A percentile compares a stretch with the other conserved stretches of the same genome.
These are phyloP conservation scores for Xylariales sp. DNA, from an alignment of 2,329 filamentous ascomycete species.

Conservation along the genomic window DNA sequence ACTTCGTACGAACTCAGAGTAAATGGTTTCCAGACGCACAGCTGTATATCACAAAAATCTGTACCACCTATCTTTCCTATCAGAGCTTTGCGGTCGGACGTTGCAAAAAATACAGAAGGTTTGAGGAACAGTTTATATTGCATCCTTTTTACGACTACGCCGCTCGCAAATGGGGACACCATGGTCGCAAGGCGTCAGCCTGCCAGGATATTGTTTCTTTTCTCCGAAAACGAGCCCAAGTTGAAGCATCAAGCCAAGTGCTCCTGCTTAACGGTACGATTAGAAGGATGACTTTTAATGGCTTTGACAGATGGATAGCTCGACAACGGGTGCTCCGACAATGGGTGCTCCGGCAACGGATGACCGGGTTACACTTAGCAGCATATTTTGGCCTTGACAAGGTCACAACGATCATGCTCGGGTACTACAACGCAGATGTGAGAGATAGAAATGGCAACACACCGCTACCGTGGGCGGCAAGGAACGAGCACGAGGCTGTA, in stretches of 20 bases:
- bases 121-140: conserved; percentile 1
- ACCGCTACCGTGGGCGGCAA: not conserved
- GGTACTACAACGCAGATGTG: not conserved
- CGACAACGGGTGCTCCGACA: not conserved
- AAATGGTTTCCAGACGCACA: conserved; percentile 51
- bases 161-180: conserved; percentile 22
- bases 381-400: conserved; percentile 14
- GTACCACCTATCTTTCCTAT: conserved; percentile 28
- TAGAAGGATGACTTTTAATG: too few species aligned
- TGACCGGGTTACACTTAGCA: conserved; percentile 18
- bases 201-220: conserved; percentile 11
- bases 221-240: conserved; percentile 15
- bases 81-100: conserved; percentile 9
- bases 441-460: not conserved
- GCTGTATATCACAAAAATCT: conserved; percentile 11
- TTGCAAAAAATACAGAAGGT: not conserved
- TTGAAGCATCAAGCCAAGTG: conserved; percentile 18
- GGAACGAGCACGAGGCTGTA: not conserved
- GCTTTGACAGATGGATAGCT: too few species aligned
- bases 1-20: conserved; percentile 50
- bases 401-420: not conserved
- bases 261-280: not conserved
- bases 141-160: conserved; percentile 28
- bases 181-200: not conserved
- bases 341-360: too few species aligned